Base-by-base conservation (phyloP, 2,329 filamentous ascomycete species). In the Calonectria hawksworthii region DNA sequence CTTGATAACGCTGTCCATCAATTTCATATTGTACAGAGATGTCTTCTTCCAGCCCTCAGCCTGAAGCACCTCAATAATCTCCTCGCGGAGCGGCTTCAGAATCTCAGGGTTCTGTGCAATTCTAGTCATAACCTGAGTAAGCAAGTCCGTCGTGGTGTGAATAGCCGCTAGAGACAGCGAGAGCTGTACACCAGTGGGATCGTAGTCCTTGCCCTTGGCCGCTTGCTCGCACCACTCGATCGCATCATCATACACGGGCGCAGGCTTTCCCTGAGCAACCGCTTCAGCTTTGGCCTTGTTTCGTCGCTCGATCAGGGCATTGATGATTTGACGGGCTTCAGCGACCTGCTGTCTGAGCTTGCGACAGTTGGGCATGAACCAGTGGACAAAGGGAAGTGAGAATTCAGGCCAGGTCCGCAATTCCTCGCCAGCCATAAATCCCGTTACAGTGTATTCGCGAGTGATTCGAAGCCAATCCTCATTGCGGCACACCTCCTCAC, bases 1-100 rank as follows among this genome's bases (percentile, higher is more conserved):
- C 51, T 89, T 88, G 38, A 91, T 86, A 4, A 87, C 86, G 54
- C 87, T 89, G 79, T 90, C 89, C 41, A 88, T 83, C 0, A 87
- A 84, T 76, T 88, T 85, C 65, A 90, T 82, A 14, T 84, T 82
- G n/a, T 83, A 82, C 0, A 90, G 81, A 0, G 83, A 83, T 5
- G 83, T 81, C 77, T 90, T 90, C 9, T 84, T 88, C 87, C 88
- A 90, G 28, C 51, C 28, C 28, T 54, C 51, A 11, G 9, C 32
- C 7, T 30, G 51, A 21, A 30, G 14, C 16, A 54, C 26, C 26
- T 30, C 26, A 3, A 54, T n/a, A 21, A 54, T 54, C 9, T 30
- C 51, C 51, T 56, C 52, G 1, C 52, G 52, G 9, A 34, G 52
- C 21, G 52, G 52, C 52, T 56, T 56, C 28, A 56, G 28, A 4